phyloP scores from a whole-genome alignment of 2,329 filamentous ascomycete species.

The Xylaria sp. region DNA sequence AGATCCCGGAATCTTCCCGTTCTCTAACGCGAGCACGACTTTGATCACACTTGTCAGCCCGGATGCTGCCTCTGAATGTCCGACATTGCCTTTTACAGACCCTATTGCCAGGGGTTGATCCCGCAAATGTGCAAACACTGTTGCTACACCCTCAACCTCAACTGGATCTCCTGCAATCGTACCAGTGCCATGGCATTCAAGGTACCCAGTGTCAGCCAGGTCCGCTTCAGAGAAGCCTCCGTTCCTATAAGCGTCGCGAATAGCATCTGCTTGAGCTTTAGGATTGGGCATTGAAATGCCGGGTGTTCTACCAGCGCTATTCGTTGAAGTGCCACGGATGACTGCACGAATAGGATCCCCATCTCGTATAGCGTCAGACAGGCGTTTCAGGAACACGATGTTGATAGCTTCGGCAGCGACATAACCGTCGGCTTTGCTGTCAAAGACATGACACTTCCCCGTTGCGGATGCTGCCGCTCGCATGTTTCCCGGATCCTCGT shows the following conservation, averaged over 20 bases:
- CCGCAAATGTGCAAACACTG: slow-evolving; percentile 6
- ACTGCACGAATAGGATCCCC: slow-evolving; percentile 22
- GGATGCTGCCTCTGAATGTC: slow-evolving; percentile 26
- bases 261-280: slow-evolving; percentile 19
- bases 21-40: slow-evolving; percentile 15
- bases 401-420: slow-evolving; percentile 23
- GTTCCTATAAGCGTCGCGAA: slow-evolving; percentile 14
- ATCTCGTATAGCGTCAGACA: slow-evolving; percentile 25
- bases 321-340: slow-evolving; percentile 21
- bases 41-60: slow-evolving; percentile 29
- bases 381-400: slow-evolving; percentile 20
- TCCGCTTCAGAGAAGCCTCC: slow-evolving; percentile 9
- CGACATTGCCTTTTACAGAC: slow-evolving; percentile 27
- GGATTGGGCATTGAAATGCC: slow-evolving; percentile 22
- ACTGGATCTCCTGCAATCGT: slow-evolving; percentile 20
- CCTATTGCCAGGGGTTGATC: slow-evolving; percentile 7
- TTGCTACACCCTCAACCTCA: slow-evolving; percentile 9
- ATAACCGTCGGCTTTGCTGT: slow-evolving; percentile 35
- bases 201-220: slow-evolving; percentile 1
- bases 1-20: slow-evolving; percentile 17
- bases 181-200: slow-evolving; percentile 26
- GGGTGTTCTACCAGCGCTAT: slow-evolving; percentile 22
- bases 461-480: slow-evolving; percentile 12
- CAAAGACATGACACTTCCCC: slow-evolving; percentile 24
- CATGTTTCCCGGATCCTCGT: slow-evolving; percentile 26